These are phyloP conservation scores for Hydnum rufescens DNA, from an alignment of 768 basidiomycete species.

Conservation along the genomic window DNA sequence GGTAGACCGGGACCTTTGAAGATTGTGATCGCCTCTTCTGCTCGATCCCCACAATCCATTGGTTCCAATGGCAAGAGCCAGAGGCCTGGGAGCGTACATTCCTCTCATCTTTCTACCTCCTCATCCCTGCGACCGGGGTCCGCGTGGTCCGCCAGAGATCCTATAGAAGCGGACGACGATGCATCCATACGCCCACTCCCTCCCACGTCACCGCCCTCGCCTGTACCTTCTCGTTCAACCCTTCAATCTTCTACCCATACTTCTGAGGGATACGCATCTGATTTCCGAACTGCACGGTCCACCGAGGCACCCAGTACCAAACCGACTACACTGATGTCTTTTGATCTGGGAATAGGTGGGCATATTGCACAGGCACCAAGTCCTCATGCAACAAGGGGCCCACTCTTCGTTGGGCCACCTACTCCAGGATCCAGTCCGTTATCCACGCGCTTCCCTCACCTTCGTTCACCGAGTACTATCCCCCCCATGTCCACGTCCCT, in stretches of 20 bases:
- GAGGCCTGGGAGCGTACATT: conserved; percentile 31
- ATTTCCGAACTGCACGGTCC: conserved; percentile 57
- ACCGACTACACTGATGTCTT: conserved; percentile 82
- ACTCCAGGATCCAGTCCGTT: conserved; percentile 9
- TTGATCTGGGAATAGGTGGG: conserved; percentile 58
- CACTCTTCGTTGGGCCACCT: background rate
- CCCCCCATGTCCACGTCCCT: conserved; percentile 34
- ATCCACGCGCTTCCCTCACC: conserved; percentile 1
- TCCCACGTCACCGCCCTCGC: conserved; percentile 73
- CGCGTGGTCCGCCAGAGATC: conserved; percentile 58
- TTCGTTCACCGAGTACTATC: conserved; percentile 1
- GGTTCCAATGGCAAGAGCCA: conserved; percentile 32
- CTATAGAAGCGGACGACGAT: conserved; percentile 79
- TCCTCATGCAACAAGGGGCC: background rate
- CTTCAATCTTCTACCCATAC: conserved; percentile 51
- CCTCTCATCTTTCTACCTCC: conserved; percentile 20
- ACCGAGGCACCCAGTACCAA: conserved; percentile 69
- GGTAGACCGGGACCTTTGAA: background rate
- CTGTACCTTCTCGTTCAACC: conserved; percentile 54
- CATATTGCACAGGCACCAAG: conserved; percentile 61
- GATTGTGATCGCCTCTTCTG: conserved; percentile 1
- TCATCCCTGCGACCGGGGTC: conserved; percentile 39
- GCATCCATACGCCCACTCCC: conserved; percentile 81
- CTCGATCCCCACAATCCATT: conserved; percentile 5
- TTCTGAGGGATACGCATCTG: conserved; percentile 23